A percentile compares a stretch with the other conserved stretches of the same genome.
Evolutionary conservation across 2,329 filamentous ascomycete genomes (phyloP).

Genomic region (Sporothrix variecibatus): DNA sequence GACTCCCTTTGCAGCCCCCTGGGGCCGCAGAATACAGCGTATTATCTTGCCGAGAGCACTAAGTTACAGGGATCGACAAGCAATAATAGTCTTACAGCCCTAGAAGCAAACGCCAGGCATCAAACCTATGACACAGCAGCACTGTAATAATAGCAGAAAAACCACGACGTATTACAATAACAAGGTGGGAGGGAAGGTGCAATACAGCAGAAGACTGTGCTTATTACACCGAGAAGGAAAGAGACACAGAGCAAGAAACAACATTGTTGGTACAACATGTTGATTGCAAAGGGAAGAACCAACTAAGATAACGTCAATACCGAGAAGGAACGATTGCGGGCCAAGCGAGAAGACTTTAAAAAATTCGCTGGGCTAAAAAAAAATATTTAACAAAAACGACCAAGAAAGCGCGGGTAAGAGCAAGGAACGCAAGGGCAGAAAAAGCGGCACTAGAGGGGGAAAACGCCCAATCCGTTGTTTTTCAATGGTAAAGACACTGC

Average conservation of each 20-base stretch:
- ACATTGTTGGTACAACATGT: background rate
- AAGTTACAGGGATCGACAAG: background rate
- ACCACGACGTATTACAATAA: background rate
- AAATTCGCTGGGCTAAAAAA: conserved; percentile 1
- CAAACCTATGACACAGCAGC: background rate
- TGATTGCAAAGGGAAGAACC: background rate
- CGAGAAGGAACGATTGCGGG: background rate
- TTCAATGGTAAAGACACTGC: conserved; percentile 12
- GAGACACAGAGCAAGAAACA: background rate
- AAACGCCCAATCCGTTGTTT: conserved; percentile 18
- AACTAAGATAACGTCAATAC: background rate
- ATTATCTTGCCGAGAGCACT: background rate
- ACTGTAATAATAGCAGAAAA: background rate
- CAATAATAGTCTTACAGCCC: background rate
- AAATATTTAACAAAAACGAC: background rate
- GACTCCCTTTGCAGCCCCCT: background rate
- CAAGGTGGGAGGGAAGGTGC: background rate
- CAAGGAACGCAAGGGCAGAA: conserved; percentile 1
- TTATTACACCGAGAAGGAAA: background rate
- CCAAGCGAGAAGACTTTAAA: background rate
- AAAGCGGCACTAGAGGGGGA: conserved; percentile 6
- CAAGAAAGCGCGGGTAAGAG: conserved; percentile 1
- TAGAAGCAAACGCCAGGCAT: background rate
- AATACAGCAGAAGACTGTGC: background rate
- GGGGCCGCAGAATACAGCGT: background rate